Conservation (phyloP, 2,329 filamentous ascomycete species). For the Diplodia intermedia region DNA sequence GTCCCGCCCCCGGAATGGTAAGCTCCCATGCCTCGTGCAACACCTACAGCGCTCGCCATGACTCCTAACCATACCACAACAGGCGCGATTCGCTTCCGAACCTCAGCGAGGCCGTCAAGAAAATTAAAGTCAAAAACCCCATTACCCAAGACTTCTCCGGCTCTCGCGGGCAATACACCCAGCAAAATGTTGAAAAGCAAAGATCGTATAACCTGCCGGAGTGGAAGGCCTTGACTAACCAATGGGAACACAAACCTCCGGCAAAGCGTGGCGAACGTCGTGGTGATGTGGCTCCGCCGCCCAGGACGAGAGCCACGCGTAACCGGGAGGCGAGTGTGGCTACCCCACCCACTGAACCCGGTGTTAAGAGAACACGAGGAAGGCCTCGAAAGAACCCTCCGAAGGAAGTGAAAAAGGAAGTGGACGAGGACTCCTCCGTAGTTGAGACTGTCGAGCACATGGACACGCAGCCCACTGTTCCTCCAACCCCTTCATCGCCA, state of each 20-base stretch:
- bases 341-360: slow-evolving; percentile 47
- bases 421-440: slow-evolving; percentile 39
- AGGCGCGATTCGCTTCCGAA: slow-evolving; percentile 74
- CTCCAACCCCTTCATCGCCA: slow-evolving; percentile 53
- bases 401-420: slow-evolving; percentile 45
- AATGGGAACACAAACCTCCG: slow-evolving; percentile 94
- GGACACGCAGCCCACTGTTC: slow-evolving; percentile 40
- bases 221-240: slow-evolving; percentile 91
- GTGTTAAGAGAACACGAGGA: slow-evolving; percentile 57
- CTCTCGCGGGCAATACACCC: slow-evolving; percentile 91
- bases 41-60: slow-evolving; percentile 19
- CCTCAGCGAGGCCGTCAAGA: slow-evolving; percentile 86
- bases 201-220: slow-evolving; percentile 95
- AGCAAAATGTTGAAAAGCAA: slow-evolving; percentile 96
- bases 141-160: slow-evolving; percentile 99
- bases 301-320: slow-evolving; percentile 45
- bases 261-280: slow-evolving; percentile 84
- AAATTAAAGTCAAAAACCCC: slow-evolving; percentile 91
- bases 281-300: slow-evolving; percentile 43
- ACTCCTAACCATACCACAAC: slow-evolving; percentile 29
- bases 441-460: slow-evolving; percentile 42
- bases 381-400: slow-evolving; percentile 52
- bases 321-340: slow-evolving; percentile 41
- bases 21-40: slow-evolving; percentile 41
- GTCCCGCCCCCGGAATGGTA: slow-evolving; percentile 95